Percentiles rank a stretch among this genome's conserved stretches.
These are phyloP conservation scores for Solanum chilense DNA, from an alignment of 257 asterid species.

Conservation along the genomic window DNA sequence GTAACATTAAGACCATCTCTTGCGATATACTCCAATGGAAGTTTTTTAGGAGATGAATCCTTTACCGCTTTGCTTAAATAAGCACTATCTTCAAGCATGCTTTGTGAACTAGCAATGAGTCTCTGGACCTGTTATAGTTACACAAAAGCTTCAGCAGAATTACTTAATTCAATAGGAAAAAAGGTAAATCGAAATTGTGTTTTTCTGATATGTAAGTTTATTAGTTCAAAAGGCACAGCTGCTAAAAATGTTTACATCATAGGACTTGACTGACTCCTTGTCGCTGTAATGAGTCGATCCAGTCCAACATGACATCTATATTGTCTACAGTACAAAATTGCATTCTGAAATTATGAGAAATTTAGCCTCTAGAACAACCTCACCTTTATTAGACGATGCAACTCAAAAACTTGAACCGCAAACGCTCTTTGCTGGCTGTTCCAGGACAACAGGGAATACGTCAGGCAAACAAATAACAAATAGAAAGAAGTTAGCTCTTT, in stretches of 20 bases:
- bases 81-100: slow-evolving; percentile 36
- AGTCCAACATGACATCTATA: neutral
- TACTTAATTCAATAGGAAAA: neutral
- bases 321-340: neutral
- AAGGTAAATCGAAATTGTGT: neutral
- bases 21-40: slow-evolving; percentile 21
- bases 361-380: neutral
- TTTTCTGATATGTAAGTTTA: neutral
- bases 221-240: neutral
- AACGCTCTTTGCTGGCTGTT: slow-evolving; percentile 1
- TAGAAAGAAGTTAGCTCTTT: neutral
- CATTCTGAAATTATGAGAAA: neutral
- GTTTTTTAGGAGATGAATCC: slow-evolving; percentile 27
- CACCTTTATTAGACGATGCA: slow-evolving; percentile 5
- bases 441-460: neutral
- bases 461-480: neutral
- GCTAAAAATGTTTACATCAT: neutral
- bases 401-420: slow-evolving; percentile 9
- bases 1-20: slow-evolving; percentile 22
- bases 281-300: neutral
- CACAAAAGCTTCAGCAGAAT: neutral
- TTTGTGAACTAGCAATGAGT: slow-evolving; percentile 54
- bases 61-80: slow-evolving; percentile 27
- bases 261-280: neutral
- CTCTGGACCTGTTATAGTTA: slow-evolving; percentile 51